Percentiles rank a stretch among this genome's conserved stretches.
phyloP scores from a whole-genome alignment of 176 grass and related monocot species.

The Aegilops umbellulata region DNA sequence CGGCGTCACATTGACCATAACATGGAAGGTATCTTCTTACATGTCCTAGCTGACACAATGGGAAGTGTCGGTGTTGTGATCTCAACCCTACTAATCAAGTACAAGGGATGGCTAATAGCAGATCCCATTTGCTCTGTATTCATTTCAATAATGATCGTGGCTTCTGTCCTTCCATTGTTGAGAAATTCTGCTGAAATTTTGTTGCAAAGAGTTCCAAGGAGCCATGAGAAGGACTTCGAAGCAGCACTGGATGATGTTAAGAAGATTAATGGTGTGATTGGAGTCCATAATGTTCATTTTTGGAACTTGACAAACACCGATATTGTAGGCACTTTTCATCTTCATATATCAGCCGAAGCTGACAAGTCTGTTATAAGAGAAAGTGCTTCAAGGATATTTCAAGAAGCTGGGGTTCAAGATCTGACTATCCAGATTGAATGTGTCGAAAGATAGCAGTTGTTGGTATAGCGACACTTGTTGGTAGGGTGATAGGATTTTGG shows the following conservation, averaged over 20 bases:
- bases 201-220: constrained; percentile 86
- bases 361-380: constrained; percentile 54
- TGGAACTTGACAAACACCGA: constrained; percentile 99
- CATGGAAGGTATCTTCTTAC: constrained; percentile 99
- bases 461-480: constrained; percentile 3
- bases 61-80: constrained; percentile 91
- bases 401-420: constrained; percentile 77
- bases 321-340: constrained; percentile 78
- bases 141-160: constrained; percentile 91
- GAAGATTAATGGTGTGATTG: constrained; percentile 64
- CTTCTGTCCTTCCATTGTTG: constrained; percentile 82
- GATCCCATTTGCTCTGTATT: constrained; percentile 98
- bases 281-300: constrained; percentile 70
- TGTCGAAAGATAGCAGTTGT: constrained; percentile 50
- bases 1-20: constrained; percentile 85
- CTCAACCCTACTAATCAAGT: constrained; percentile 93
- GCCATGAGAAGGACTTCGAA: constrained; percentile 75
- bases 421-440: constrained; percentile 82
- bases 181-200: constrained; percentile 99
- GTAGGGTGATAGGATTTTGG: constrained; percentile 45
- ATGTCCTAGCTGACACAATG: constrained; percentile 97
- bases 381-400: constrained; percentile 59
- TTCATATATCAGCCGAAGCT: constrained; percentile 57
- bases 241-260: constrained; percentile 61
- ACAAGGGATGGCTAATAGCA: constrained; percentile 92